A percentile compares a stretch with the other conserved stretches of the same genome.
Conservation (phyloP, 2,329 filamentous ascomycete species). For the Aspergillus felis region DNA sequence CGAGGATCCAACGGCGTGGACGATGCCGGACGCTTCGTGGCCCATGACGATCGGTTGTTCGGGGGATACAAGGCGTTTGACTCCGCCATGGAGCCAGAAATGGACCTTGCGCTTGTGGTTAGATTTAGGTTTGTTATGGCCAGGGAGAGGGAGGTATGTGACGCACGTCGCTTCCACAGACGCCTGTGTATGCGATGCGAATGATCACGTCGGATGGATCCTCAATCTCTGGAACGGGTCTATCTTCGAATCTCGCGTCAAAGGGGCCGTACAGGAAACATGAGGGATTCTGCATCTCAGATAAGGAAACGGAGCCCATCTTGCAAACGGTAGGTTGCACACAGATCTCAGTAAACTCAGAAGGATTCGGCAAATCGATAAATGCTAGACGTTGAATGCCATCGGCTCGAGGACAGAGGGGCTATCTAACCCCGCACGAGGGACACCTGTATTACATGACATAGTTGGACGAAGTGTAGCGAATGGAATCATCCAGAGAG, state of each 20-base stretch:
- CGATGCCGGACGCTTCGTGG: conserved; percentile 31
- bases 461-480: no score
- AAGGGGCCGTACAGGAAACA: conserved; percentile 40
- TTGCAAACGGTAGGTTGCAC: no score
- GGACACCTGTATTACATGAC: no score
- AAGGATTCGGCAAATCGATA: no score
- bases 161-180: conserved; percentile 42
- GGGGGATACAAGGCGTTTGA: conserved; percentile 26
- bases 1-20: conserved; percentile 22
- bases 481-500: no score
- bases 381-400: no score
- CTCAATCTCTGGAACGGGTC: conserved; percentile 32
- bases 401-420: no score
- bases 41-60: conserved; percentile 28
- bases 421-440: no score
- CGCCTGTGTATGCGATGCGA: conserved; percentile 42
- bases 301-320: no score
- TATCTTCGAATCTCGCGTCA: conserved; percentile 37
- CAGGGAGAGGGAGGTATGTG: neutral
- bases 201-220: conserved; percentile 41
- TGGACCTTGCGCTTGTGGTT: conserved; percentile 25
- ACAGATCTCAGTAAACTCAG: no score
- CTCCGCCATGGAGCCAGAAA: conserved; percentile 38
- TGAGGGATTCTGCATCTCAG: conserved; percentile 32
- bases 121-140: neutral